phyloP scores from a whole-genome alignment of 2,329 filamentous ascomycete species.

The Penicillium sp. region DNA sequence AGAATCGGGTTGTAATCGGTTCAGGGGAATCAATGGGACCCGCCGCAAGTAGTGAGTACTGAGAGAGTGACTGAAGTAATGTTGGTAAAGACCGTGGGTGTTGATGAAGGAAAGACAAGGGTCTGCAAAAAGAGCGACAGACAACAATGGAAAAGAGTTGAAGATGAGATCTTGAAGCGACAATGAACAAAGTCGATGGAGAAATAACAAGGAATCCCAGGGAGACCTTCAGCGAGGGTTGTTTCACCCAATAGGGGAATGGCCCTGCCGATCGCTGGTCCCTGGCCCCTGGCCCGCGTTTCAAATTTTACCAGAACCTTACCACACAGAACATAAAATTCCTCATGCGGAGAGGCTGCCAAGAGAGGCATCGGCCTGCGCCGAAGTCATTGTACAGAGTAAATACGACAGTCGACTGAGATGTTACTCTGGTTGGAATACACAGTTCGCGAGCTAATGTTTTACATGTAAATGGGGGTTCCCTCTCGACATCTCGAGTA shows the following conservation, averaged over 20 bases:
- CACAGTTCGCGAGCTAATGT: background rate
- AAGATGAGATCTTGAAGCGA: constrained; percentile 13
- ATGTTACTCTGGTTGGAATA: background rate
- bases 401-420: background rate
- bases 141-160: constrained; percentile 21
- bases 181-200: constrained; percentile 3
- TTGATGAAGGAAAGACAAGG: constrained; percentile 16
- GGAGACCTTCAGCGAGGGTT: constrained; percentile 11
- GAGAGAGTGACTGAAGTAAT: constrained; percentile 22
- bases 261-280: constrained; percentile 19
- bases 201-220: constrained; percentile 23
- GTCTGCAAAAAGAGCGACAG: constrained; percentile 27
- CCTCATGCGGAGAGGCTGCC: background rate
- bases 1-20: constrained; percentile 1
- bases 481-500: background rate
- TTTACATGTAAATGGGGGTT: background rate
- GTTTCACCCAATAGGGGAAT: constrained; percentile 18
- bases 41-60: background rate
- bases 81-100: constrained; percentile 10
- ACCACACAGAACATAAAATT: background rate
- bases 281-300: constrained; percentile 1
- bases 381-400: background rate
- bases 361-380: background rate
- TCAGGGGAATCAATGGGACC: constrained; percentile 18
- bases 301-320: background rate